Evolutionary conservation across 768 basidiomycete genomes (phyloP).

Genomic region (Hygrocybe punicea): DNA sequence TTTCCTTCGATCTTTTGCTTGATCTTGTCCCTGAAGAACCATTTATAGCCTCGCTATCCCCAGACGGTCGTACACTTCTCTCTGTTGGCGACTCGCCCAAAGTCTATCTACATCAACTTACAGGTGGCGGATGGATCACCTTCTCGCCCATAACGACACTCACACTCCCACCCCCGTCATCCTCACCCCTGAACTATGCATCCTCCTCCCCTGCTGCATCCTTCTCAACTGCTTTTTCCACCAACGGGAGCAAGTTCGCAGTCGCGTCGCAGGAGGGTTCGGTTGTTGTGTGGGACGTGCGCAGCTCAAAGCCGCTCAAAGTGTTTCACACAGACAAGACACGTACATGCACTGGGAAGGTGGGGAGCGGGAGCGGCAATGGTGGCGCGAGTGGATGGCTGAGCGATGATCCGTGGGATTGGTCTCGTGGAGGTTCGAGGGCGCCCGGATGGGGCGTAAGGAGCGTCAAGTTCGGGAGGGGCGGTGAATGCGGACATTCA

Average conservation of each 20-base stretch:
- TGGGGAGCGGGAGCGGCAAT: constrained; percentile 28
- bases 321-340: constrained; percentile 59
- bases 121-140: constrained; percentile 56
- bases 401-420: constrained; percentile 65
- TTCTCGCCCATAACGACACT: constrained; percentile 70
- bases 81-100: constrained; percentile 90
- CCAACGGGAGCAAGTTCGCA: constrained; percentile 74
- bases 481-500: constrained; percentile 42
- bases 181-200: constrained; percentile 35
- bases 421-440: constrained; percentile 52
- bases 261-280: constrained; percentile 81
- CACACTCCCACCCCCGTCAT: constrained; percentile 55
- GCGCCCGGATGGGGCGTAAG: constrained; percentile 83
- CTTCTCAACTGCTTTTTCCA: constrained; percentile 76
- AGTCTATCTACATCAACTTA: constrained; percentile 76
- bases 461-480: constrained; percentile 79
- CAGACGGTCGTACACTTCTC: constrained; percentile 80
- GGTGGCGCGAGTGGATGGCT: constrained; percentile 51
- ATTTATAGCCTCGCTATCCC: constrained; percentile 78
- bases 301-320: constrained; percentile 67
- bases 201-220: constrained; percentile 58
- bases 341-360: constrained; percentile 17
- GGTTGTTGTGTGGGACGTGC: constrained; percentile 79
- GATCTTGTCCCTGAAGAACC: constrained; percentile 9
- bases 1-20: constrained; percentile 2